Evolutionary conservation across 2,329 filamentous ascomycete species (phyloP), one percentile per base, ranked within the genome.

Genomic region (Penicillium glabrum): DNA sequence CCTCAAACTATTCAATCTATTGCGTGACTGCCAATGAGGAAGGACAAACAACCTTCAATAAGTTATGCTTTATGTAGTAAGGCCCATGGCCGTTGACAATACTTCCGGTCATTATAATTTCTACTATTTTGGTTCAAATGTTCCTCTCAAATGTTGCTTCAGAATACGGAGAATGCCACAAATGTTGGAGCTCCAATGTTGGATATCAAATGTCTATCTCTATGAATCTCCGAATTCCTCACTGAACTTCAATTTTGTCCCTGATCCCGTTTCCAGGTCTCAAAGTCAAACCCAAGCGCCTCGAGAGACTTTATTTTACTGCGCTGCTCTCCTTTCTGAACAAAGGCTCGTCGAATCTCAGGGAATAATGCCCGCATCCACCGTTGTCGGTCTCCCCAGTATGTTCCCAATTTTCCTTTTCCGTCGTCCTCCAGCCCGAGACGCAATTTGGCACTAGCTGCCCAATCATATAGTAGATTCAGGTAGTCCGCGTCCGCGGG

Each of bases 301-400:
- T 84, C 82, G 23, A 96, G 71, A 3, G 80, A 86, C 69, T 75
- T 87, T 10, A 91, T 86, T 7, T 74, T 78, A 46, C 72, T 63
- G 56, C 84, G 78, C 47, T 73, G 71, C 35, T 86, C 82, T 0
- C 91, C 91, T 37, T 78, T 77, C 59, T 82, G 79, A 56, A 88
- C 83, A 70, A 95, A 97, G 29, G 82, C 83, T 64, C 86, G 82
- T 72, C 91, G 89, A 35, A 93, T 89, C 13, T 86, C 80, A 0
- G 83, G 80, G 64, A 89, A 89, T 3, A 86, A 80, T 56, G 83
- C 80, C 19, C 93, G 81, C 67, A 89, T 82, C 90, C 90, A 96
- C 51, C 86, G 83, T 64, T 89, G 78, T 72, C 86, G 83, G 46
- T 86, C 83, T 9, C 83, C 82, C 92, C 93, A 97, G 26, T 76